phyloP scores from a whole-genome alignment of 768 basidiomycete species.

The Lepiota brunneoincarnata region DNA sequence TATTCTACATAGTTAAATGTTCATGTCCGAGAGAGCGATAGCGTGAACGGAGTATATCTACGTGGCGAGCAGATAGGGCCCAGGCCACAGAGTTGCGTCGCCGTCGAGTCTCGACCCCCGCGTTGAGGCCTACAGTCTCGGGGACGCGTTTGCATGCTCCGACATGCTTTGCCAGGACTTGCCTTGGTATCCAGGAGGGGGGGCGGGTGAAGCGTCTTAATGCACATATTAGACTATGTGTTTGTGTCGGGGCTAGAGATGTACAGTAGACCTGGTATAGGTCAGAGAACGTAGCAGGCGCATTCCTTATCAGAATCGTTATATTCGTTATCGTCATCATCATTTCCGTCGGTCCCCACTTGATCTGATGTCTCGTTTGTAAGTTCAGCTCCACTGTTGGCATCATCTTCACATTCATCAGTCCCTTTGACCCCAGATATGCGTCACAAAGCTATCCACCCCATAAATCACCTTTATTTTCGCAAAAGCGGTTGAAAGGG shows the following conservation, averaged over 20 bases:
- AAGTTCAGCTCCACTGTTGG: slow-evolving; percentile 15
- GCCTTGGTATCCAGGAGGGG: no score
- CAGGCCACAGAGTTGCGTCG: no score
- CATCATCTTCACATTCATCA: slow-evolving; percentile 13
- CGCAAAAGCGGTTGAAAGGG: slow-evolving; percentile 68
- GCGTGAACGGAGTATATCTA: no score
- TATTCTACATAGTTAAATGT: no score
- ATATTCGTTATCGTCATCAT: slow-evolving; percentile 8
- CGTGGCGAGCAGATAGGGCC: no score
- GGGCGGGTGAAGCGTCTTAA: slow-evolving; percentile 45
- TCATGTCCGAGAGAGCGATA: no score
- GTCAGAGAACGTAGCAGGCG: background rate
- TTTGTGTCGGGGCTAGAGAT: slow-evolving; percentile 39
- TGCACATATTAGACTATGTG: slow-evolving; percentile 43
- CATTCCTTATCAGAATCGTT: slow-evolving; percentile 15
- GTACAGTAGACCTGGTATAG: background rate
- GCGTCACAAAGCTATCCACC: slow-evolving; percentile 62
- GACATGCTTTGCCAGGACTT: slow-evolving; percentile 35
- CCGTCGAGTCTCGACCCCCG: no score
- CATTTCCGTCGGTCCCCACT: slow-evolving; percentile 5
- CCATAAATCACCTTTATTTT: slow-evolving; percentile 54
- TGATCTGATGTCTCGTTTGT: slow-evolving; percentile 7
- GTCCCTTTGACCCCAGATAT: slow-evolving; percentile 33
- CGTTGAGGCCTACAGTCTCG: no score
- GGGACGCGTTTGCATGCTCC: no score